A percentile compares a stretch with the other conserved stretches of the same genome.
Conservation (phyloP, 2,329 filamentous ascomycete genomes). For the Orbilia ellipsospora region DNA sequence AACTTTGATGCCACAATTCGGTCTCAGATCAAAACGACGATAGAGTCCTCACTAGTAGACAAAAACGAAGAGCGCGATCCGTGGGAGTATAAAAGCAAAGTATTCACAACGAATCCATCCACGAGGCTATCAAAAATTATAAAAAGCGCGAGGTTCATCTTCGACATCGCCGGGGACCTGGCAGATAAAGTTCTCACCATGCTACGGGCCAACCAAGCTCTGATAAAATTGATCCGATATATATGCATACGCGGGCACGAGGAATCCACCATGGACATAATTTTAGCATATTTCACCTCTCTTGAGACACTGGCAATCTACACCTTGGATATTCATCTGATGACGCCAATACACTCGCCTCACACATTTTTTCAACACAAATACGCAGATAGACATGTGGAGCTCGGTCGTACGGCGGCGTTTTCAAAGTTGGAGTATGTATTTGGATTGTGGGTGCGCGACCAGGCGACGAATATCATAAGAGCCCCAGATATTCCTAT, state of each 20-base stretch:
- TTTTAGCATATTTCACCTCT: too few relatives aligned
- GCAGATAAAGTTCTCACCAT: neutral
- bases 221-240: neutral
- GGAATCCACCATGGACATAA: too few relatives aligned
- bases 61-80: neutral
- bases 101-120: slow-evolving; percentile 9
- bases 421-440: slow-evolving; percentile 25
- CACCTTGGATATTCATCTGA: too few relatives aligned
- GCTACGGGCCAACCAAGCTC: neutral
- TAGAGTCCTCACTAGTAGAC: neutral
- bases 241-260: neutral
- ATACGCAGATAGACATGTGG: neutral
- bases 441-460: neutral
- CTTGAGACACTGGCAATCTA: too few relatives aligned
- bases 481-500: neutral
- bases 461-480: too few relatives aligned
- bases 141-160: slow-evolving; percentile 10
- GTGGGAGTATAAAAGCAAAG: neutral
- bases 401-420: neutral
- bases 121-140: slow-evolving; percentile 10
- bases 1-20: neutral
- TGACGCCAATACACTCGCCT: too few relatives aligned
- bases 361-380: neutral
- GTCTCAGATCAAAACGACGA: neutral
- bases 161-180: neutral